A percentile compares a stretch with the other conserved stretches of the same genome.
phyloP scores from a whole-genome alignment of 352 stramenopile genomes.

The Ophiocytium majus region DNA sequence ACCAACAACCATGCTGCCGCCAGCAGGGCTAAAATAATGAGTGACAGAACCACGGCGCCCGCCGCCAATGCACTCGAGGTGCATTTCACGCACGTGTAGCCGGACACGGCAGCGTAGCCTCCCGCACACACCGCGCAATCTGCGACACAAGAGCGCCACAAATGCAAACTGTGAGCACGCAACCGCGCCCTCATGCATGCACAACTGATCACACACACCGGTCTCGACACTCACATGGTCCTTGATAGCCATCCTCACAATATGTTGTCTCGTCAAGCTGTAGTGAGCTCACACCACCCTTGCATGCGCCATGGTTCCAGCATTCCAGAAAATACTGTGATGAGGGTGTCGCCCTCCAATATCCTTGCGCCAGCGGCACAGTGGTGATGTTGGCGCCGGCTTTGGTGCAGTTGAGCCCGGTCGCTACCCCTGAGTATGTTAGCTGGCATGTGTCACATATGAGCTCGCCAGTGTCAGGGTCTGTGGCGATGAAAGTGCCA shows the following conservation, averaged over 20 bases:
- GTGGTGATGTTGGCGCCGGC: not conserved
- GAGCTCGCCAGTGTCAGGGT: no score
- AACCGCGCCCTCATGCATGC: not conserved
- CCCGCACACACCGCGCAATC: slow-evolving; percentile 36
- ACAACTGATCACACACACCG: not conserved
- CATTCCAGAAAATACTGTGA: not conserved
- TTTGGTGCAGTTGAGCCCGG: not conserved
- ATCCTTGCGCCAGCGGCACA: not conserved
- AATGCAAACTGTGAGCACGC: not conserved
- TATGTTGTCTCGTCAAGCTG: slow-evolving; percentile 28
- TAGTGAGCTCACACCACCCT: not conserved
- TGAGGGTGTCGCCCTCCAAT: not conserved
- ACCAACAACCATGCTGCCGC: not conserved
- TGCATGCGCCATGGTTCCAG: not conserved
- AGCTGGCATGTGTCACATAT: not conserved
- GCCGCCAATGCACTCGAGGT: slow-evolving; percentile 18
- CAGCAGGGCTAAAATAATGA: not conserved
- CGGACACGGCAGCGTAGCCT: slow-evolving; percentile 28
- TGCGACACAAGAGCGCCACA: slow-evolving; percentile 3
- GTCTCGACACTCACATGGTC: slow-evolving; percentile 37
- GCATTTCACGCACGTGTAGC: slow-evolving; percentile 30
- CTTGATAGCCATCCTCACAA: slow-evolving; percentile 39
- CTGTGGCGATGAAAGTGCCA: not conserved
- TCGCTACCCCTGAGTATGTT: not conserved
- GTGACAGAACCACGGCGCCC: slow-evolving; percentile 18